Evolutionary conservation across 2,329 filamentous ascomycete species (phyloP).

Genomic region (Aureobasidium sp.): DNA sequence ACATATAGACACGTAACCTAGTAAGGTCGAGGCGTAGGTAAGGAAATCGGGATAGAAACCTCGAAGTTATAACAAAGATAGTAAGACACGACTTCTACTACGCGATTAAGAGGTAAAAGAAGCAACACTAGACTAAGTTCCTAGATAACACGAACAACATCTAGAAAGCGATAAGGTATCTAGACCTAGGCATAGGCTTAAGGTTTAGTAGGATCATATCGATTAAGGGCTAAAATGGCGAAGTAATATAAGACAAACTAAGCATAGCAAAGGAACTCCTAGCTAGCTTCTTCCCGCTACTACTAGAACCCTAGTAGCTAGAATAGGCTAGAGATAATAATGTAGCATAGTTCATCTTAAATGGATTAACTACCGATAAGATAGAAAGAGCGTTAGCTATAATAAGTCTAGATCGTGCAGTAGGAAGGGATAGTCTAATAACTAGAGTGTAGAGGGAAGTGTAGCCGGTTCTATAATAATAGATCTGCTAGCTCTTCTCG

Average conservation of each 20-base stretch:
- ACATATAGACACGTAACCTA: neutral
- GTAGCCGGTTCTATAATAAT: slow-evolving; percentile 18
- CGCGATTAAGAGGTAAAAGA: slow-evolving; percentile 1
- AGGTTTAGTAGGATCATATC: no score
- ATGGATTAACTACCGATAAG: no score
- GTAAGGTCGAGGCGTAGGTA: neutral
- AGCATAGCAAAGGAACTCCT: neutral
- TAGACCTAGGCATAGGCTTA: no score
- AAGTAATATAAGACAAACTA: neutral
- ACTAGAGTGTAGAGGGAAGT: no score
- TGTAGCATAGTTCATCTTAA: neutral
- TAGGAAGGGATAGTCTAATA: slow-evolving; percentile 15
- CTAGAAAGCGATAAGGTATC: no score
- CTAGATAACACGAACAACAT: no score
- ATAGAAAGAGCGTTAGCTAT: neutral
- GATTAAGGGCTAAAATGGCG: no score
- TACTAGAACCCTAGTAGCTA: neutral
- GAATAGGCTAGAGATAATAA: neutral
- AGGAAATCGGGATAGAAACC: neutral
- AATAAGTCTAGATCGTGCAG: slow-evolving; percentile 12
- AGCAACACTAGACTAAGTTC: neutral
- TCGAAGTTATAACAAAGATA: slow-evolving; percentile 10
- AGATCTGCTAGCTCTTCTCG: slow-evolving; percentile 19
- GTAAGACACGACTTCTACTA: slow-evolving; percentile 20
- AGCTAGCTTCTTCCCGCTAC: neutral